Evolutionary conservation across 306 rosid species (phyloP).

Genomic region (Castanospermum australe): DNA sequence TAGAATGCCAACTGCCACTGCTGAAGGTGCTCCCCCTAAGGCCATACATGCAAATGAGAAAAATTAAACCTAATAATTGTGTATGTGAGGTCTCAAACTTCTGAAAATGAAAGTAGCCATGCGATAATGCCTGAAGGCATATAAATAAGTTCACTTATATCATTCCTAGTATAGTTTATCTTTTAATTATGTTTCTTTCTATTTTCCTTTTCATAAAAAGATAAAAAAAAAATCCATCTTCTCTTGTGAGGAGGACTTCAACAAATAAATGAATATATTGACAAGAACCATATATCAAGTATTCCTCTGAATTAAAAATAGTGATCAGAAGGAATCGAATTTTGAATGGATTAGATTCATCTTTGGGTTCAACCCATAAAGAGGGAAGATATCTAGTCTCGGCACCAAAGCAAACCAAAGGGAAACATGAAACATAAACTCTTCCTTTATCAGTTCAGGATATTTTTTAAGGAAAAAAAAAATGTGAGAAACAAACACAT

Average conservation of each 20-base stretch:
- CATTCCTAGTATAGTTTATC: background rate
- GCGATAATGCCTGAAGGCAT: background rate
- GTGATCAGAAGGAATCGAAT: background rate
- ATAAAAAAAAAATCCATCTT: background rate
- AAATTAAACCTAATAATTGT: background rate
- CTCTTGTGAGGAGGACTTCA: background rate
- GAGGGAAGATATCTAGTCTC: background rate
- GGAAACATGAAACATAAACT: background rate
- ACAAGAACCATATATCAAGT: background rate
- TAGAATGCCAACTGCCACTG: slow-evolving; percentile 60
- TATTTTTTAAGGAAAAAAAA: background rate
- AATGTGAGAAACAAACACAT: background rate
- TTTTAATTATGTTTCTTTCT: background rate
- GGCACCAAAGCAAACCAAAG: background rate
- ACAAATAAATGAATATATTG: background rate
- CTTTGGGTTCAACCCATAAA: background rate
- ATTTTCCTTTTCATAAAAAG: background rate
- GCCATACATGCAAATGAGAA: slow-evolving; percentile 29
- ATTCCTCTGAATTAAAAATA: no score
- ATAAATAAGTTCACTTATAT: background rate
- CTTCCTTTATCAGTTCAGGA: background rate
- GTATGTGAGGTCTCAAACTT: background rate
- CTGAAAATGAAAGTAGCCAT: background rate
- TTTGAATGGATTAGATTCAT: background rate
- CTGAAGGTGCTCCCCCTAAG: slow-evolving; percentile 60